A percentile compares a stretch with the other conserved stretches of the same genome.
phyloP scores from a whole-genome alignment of 768 basidiomycete species.

The Lanmaoa pseudosensibilis region DNA sequence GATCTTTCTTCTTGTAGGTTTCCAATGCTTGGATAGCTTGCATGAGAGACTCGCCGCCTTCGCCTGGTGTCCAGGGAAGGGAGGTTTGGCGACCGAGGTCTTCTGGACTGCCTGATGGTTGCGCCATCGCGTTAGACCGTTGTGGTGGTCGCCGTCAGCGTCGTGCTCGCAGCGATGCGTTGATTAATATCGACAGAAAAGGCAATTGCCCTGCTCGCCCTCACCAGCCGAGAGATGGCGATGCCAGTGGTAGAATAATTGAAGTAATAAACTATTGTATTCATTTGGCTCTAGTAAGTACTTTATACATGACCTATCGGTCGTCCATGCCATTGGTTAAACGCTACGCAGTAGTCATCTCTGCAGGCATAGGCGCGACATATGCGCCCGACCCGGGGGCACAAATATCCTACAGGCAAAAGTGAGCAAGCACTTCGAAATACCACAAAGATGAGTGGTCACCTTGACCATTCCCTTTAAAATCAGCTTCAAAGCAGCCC shows the following conservation, averaged over 20 bases:
- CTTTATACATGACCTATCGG: background rate
- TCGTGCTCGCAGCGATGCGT: background rate
- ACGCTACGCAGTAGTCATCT: background rate
- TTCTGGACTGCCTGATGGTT: slow-evolving; percentile 34
- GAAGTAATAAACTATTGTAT: background rate
- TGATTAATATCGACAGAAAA: slow-evolving; percentile 5
- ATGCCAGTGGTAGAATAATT: background rate
- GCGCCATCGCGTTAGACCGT: slow-evolving; percentile 26
- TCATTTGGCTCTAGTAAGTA: background rate
- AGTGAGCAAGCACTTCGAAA: background rate
- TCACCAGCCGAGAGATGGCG: background rate
- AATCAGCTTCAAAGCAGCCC: slow-evolving; percentile 62
- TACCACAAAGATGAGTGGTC: background rate
- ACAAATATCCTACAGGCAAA: slow-evolving; percentile 40
- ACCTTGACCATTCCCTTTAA: slow-evolving; percentile 65
- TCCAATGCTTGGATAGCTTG: slow-evolving; percentile 75
- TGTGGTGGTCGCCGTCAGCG: slow-evolving; percentile 2
- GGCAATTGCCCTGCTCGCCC: slow-evolving; percentile 1
- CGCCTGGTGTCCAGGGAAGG: slow-evolving; percentile 35
- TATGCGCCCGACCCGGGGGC: slow-evolving; percentile 43
- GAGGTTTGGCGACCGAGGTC: slow-evolving; percentile 32
- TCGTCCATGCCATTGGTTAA: background rate
- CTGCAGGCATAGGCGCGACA: slow-evolving; percentile 12
- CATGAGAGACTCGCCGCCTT: slow-evolving; percentile 31
- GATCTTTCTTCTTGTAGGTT: slow-evolving; percentile 84